Percentiles rank a stretch among this genome's conserved stretches.
These are phyloP conservation scores for Benincasa hispida DNA, from an alignment of 306 rosid genomes.

Conservation along the genomic window DNA sequence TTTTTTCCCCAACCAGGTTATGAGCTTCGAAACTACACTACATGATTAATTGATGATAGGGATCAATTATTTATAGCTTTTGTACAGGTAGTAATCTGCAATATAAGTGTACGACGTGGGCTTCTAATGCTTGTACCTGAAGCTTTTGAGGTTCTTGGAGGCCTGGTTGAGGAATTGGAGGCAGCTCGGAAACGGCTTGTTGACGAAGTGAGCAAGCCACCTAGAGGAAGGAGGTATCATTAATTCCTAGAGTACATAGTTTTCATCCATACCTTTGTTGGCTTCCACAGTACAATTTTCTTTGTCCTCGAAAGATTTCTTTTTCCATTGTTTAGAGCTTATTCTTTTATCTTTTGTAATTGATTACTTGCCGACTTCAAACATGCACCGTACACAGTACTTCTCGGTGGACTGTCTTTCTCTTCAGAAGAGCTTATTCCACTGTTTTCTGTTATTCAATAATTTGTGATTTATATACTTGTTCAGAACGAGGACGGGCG, in stretches of 20 bases:
- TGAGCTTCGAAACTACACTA: neutral
- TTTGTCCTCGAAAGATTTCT: neutral
- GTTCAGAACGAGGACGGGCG: slow-evolving; percentile 59
- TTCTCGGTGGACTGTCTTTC: neutral
- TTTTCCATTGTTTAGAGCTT: neutral
- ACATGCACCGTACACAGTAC: neutral
- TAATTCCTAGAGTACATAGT: neutral
- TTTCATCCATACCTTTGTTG: neutral
- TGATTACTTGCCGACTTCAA: neutral
- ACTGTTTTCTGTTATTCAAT: neutral
- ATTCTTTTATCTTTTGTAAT: neutral
- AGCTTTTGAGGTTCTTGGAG: slow-evolving; percentile 62
- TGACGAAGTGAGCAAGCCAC: slow-evolving; percentile 78
- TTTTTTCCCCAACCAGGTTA: neutral
- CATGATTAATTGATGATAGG: neutral
- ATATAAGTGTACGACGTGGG: slow-evolving; percentile 68
- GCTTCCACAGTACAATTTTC: neutral
- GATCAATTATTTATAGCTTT: neutral
- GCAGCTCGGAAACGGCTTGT: slow-evolving; percentile 69
- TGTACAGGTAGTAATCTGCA: slow-evolving; percentile 54
- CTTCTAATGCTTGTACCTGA: slow-evolving; percentile 87
- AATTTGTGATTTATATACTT: neutral
- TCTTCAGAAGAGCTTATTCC: neutral
- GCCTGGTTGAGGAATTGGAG: slow-evolving; percentile 72
- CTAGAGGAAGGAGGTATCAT: slow-evolving; percentile 70